Base-by-base conservation (phyloP, 2,329 filamentous ascomycete genomes). In the Tolypocladium inflatum region DNA sequence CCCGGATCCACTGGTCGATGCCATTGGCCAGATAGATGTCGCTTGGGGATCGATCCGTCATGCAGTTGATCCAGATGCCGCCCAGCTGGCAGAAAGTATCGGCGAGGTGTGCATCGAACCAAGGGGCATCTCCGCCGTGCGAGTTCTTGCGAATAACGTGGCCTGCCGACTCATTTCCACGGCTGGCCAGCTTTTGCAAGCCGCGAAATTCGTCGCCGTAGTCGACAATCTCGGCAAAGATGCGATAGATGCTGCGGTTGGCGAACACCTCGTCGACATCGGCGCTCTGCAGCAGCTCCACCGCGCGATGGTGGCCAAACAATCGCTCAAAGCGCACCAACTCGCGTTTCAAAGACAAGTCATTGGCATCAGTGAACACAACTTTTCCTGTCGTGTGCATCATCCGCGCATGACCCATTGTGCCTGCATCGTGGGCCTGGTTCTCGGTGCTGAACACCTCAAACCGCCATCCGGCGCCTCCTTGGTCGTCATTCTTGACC, bases 31-130 rank as follows among this genome's bases (percentile, higher is more conserved):
- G 63, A 63, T 63, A 76, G 39, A 75, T 70, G 35, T 71, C 70
- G 0, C 42, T 56, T 0, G 60, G 38, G 1, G 54, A 39, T 6
- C 57, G 42, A 9, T 72, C 65, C 0, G 65, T 66, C 70, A 76
- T 70, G 58, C 61, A 64, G 60, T 76, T 76, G 8, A 70, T 64
- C 55, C 60, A 74, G 2, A 76, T 65, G 4, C 74, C 73, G 19
- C 54, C 71, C 0, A 74, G 66, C 59, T 76, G 74, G 39, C 68
- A 62, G 59, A 74, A 71, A 2, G 53, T 58, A 54, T 76, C 74
- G 11, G 60, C 53, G 23, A 71, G 59, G 9, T 59, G 60, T 0
- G 61, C 38, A 39, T 71, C 65, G 4, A 72, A 57, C 67, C 66
- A 70, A 19, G 26, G 13, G 3, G 15, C 1, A 60, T 60, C 15